Evolutionary conservation across 2,329 filamentous ascomycete genomes (phyloP).

Genomic region (Penicillium oxalicum): DNA sequence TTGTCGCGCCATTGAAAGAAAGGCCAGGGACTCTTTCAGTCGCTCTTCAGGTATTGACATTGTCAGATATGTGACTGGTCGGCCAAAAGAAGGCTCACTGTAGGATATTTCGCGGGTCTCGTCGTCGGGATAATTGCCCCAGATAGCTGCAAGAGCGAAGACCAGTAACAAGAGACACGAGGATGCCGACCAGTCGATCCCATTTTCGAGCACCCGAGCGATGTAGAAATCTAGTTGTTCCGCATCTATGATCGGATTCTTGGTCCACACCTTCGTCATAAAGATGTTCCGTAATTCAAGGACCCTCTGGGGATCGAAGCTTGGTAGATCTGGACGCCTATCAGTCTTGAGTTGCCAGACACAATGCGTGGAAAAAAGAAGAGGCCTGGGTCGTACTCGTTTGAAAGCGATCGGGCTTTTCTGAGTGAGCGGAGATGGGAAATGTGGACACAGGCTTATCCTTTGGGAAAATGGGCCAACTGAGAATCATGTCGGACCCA

Average conservation of each 20-base stretch:
- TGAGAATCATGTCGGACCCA: slow-evolving; percentile 24
- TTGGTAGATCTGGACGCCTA: slow-evolving; percentile 7
- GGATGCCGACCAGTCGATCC: slow-evolving; percentile 20
- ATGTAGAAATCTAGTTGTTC: slow-evolving; percentile 21
- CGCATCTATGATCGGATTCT: slow-evolving; percentile 21
- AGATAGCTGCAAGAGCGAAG: slow-evolving; percentile 21
- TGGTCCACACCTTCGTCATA: slow-evolving; percentile 21
- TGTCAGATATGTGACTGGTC: slow-evolving; percentile 15
- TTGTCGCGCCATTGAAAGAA: slow-evolving; percentile 21
- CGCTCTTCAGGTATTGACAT: slow-evolving; percentile 19
- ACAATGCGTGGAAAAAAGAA: neutral
- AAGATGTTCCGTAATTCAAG: slow-evolving; percentile 21
- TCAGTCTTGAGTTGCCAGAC: neutral
- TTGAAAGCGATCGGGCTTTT: slow-evolving; percentile 19
- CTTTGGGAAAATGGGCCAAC: slow-evolving; percentile 21
- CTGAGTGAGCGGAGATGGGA: slow-evolving; percentile 17
- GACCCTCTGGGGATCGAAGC: slow-evolving; percentile 15
- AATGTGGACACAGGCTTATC: slow-evolving; percentile 22
- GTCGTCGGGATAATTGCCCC: slow-evolving; percentile 21
- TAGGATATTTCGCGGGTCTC: slow-evolving; percentile 16
- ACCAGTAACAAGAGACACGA: slow-evolving; percentile 20
- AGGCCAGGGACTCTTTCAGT: slow-evolving; percentile 19
- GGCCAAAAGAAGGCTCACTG: slow-evolving; percentile 9
- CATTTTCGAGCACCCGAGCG: slow-evolving; percentile 18
- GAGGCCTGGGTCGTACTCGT: slow-evolving; percentile 4